Conservation (phyloP, 2,329 filamentous ascomycete species). For the Sarocladiaceae sp. region DNA sequence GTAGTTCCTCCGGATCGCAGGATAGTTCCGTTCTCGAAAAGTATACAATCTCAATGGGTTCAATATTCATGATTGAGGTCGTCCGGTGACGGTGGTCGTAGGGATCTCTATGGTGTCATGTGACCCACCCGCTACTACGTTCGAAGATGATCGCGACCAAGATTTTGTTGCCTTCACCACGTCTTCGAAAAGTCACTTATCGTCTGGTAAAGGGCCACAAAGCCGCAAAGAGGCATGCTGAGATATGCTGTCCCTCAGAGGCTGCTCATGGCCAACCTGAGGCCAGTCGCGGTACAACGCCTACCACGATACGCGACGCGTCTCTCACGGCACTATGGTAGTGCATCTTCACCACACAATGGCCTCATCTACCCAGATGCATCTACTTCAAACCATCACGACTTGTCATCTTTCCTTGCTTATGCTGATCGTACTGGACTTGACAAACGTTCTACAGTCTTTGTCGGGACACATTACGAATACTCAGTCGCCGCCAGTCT, state of each 20-base stretch:
- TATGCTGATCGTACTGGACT: slow-evolving; percentile 57
- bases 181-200: no score
- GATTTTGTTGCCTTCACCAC: no score
- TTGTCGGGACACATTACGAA: slow-evolving; percentile 73
- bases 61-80: no score
- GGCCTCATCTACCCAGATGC: slow-evolving; percentile 39
- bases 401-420: slow-evolving; percentile 60
- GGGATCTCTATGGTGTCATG: no score
- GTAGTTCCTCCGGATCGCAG: no score
- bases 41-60: no score
- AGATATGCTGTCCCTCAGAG: neutral
- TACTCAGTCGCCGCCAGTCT: slow-evolving; percentile 61
- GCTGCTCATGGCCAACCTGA: neutral
- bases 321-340: neutral
- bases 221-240: slow-evolving; percentile 7
- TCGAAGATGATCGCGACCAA: no score
- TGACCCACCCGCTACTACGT: no score
- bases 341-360: neutral
- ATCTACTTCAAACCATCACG: slow-evolving; percentile 50
- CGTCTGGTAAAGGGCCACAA: no score
- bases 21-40: no score
- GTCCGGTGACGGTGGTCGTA: no score
- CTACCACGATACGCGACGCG: neutral
- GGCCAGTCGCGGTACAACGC: neutral
- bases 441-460: slow-evolving; percentile 53